A percentile compares a stretch with the other conserved stretches of the same genome.
Conservation (phyloP, 176 grass and related monocot genomes). For the Lolium perenne region DNA sequence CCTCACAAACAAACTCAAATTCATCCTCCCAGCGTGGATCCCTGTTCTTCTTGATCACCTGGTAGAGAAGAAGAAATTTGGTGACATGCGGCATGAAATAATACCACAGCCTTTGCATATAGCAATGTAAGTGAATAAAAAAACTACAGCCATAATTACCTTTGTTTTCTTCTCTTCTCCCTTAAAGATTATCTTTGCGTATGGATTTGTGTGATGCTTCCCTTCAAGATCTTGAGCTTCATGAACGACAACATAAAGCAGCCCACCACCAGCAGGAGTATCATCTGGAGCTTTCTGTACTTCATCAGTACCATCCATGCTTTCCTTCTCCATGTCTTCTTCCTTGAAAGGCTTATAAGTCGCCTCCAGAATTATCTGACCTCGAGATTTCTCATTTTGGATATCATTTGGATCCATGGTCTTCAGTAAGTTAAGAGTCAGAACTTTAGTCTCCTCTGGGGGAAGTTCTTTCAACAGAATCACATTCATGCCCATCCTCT, state of each 20-base stretch:
- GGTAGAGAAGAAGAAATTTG: conserved; percentile 15
- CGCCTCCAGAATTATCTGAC: conserved; percentile 71
- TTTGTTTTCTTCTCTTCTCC: conserved; percentile 92
- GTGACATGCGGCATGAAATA: neutral
- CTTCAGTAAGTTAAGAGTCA: conserved; percentile 82
- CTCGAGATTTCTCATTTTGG: conserved; percentile 81
- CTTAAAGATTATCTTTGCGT: conserved; percentile 76
- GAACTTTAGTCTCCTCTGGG: conserved; percentile 65
- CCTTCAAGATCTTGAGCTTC: conserved; percentile 95
- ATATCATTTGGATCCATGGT: conserved; percentile 69
- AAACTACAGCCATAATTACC: conserved; percentile 47
- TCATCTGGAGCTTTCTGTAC: conserved; percentile 67
- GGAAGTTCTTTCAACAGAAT: conserved; percentile 69
- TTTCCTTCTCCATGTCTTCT: conserved; percentile 61
- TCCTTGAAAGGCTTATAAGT: conserved; percentile 93
- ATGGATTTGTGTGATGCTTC: conserved; percentile 93
- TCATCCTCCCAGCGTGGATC: conserved; percentile 86
- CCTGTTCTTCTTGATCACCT: conserved; percentile 95
- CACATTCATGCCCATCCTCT: conserved; percentile 85
- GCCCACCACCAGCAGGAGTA: conserved; percentile 78
- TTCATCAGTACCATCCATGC: conserved; percentile 34
- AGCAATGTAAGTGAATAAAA: neutral
- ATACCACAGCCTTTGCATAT: conserved; percentile 16
- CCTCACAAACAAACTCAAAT: conserved; percentile 91
- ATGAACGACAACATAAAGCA: conserved; percentile 79